Conservation (phyloP, 2,329 filamentous ascomycete species). For the Xylaria sp. region DNA sequence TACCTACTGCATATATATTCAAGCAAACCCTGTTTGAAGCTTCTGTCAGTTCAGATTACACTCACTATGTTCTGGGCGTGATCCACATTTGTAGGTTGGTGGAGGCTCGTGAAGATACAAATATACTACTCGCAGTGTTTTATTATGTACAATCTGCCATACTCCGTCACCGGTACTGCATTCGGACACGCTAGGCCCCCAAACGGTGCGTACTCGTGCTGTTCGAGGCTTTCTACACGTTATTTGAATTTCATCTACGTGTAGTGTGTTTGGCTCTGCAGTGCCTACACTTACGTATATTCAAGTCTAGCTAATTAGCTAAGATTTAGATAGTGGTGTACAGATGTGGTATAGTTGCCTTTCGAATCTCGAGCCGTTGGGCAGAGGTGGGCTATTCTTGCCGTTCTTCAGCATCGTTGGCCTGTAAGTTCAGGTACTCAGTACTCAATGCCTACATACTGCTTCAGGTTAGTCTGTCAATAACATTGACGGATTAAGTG, state of each 20-base stretch:
- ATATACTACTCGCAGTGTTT: background rate
- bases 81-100: slow-evolving; percentile 10
- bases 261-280: no score
- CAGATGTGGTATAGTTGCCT: no score
- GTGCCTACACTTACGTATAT: no score
- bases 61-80: slow-evolving; percentile 3
- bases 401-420: slow-evolving; percentile 2
- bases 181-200: slow-evolving; percentile 2
- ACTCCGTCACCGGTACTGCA: background rate
- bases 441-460: background rate
- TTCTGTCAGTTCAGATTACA: background rate
- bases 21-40: slow-evolving; percentile 9
- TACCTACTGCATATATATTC: background rate
- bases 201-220: background rate
- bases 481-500: slow-evolving; percentile 2
- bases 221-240: background rate
- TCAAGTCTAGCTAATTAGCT: slow-evolving; percentile 24
- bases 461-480: slow-evolving; percentile 4
- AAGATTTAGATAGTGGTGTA: background rate
- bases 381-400: background rate
- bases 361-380: no score
- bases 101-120: slow-evolving; percentile 18
- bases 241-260: background rate
- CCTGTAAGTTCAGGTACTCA: background rate
- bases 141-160: slow-evolving; percentile 17